Conservation (phyloP, 441 rosid genomes). For the Dalechampia spathulata region DNA sequence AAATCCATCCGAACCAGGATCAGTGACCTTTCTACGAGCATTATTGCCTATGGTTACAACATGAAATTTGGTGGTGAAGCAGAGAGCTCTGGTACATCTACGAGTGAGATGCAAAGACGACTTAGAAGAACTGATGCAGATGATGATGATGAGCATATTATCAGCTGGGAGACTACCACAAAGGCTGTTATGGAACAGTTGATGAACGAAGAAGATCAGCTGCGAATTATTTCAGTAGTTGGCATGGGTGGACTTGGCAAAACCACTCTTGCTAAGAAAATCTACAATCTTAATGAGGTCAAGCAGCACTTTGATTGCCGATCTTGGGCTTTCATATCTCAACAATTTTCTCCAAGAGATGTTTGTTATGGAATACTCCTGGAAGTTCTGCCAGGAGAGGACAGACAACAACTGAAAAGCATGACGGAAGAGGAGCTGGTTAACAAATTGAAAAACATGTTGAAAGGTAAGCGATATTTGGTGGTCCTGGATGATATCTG, state of each 20-base stretch:
- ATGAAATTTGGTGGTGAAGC: not conserved
- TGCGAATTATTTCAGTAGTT: constrained; percentile 12
- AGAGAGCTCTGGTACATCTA: not conserved
- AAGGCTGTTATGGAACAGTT: constrained; percentile 1
- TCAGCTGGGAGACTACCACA: constrained; percentile 8
- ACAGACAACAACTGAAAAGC: not conserved
- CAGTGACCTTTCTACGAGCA: not conserved
- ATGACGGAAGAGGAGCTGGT: constrained; percentile 21
- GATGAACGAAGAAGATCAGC: constrained; percentile 1
- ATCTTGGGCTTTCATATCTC: not conserved
- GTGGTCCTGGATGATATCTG: constrained; percentile 32
- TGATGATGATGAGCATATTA: constrained; percentile 9
- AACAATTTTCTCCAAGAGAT: not conserved
- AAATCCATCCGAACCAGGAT: not conserved
- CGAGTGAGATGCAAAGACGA: not conserved
- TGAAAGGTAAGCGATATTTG: constrained; percentile 23
- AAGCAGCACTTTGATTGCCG: constrained; percentile 11
- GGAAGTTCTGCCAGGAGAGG: not conserved
- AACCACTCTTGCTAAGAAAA: constrained; percentile 16
- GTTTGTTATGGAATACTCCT: not conserved
- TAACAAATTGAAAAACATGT: constrained; percentile 13
- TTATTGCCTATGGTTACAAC: not conserved
- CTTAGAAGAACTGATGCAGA: constrained; percentile 2
- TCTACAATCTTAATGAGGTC: not conserved
- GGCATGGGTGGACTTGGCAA: constrained; percentile 23